Evolutionary conservation across 2,329 filamentous ascomycete genomes (phyloP), one percentile per base, ranked within the genome.

Genomic region (Periconia digitata): DNA sequence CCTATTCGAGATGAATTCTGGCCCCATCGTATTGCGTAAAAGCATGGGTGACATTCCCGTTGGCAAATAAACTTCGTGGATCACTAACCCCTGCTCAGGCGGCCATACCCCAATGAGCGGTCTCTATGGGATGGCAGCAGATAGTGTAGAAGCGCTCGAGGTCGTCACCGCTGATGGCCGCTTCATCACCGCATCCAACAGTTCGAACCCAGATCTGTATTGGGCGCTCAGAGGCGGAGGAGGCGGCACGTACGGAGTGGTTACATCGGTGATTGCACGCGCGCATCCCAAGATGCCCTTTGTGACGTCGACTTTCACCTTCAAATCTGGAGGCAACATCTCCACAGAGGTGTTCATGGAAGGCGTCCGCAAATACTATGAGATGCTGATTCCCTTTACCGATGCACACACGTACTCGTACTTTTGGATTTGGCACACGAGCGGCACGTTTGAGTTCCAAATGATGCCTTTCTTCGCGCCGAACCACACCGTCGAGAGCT

Each of bases 61-160:
- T 13, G 10, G 12, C 27, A 32, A 32, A 32, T 32, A 32, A 10
- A 10, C 10, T 32, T 32, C n/a, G 27, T 15, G n/a, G 10, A 5
- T 32, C 5, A 15, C 27, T 32, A 10, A 32, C 27, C 80, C 78
- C 23, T 32, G 27, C 27, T 32, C 8, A 32, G 27, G 27, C 4
- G 81, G 81, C 0, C 78, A 84, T 62, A 76, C 74, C 8, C 77
- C 77, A 6, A 59, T 83, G 36, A 75, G 74, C 16, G 71, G 71
- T 20, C 66, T 73, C 40, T 77, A 76, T 54, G 64, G 64, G 3
- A 55, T 67, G 18, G 56, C 55, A 3, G 60, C 55, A 6, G 63
- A 67, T 40, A 58, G 64, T 10, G 57, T 63, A 3, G 39, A 60
- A 2, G 46, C 52, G 7, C 55, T 54, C 20, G 48, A 64, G 27